phyloP scores from a whole-genome alignment of 306 rosid genomes.

The Lathyrus oleraceus region DNA sequence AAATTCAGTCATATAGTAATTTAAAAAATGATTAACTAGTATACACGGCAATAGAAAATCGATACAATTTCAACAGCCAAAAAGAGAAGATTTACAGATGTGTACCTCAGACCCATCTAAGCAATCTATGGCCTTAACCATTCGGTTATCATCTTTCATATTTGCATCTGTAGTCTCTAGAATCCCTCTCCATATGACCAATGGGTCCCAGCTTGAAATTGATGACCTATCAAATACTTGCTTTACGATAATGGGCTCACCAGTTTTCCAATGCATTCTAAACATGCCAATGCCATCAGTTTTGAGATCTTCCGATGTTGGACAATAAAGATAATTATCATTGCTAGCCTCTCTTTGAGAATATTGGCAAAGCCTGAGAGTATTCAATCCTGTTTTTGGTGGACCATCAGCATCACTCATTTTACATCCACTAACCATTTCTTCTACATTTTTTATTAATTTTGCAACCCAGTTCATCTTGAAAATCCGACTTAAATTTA shows the following conservation, averaged over 20 bases:
- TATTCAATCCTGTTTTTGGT: slow-evolving; percentile 42
- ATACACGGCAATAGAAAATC: slow-evolving; percentile 20
- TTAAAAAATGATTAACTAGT: slow-evolving; percentile 23
- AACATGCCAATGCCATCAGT: slow-evolving; percentile 69
- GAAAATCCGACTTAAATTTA: slow-evolving; percentile 85
- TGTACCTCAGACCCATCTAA: slow-evolving; percentile 84
- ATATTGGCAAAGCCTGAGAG: slow-evolving; percentile 52
- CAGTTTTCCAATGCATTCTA: slow-evolving; percentile 83
- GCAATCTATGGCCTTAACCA: slow-evolving; percentile 82
- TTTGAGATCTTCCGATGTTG: slow-evolving; percentile 71
- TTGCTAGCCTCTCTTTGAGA: slow-evolving; percentile 61
- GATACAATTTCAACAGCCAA: slow-evolving; percentile 25
- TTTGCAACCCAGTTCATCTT: slow-evolving; percentile 99
- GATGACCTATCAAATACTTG: slow-evolving; percentile 82
- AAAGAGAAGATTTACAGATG: slow-evolving; percentile 28
- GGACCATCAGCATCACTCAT: slow-evolving; percentile 43
- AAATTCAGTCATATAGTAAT: slow-evolving; percentile 19
- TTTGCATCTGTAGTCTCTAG: slow-evolving; percentile 75
- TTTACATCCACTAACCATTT: slow-evolving; percentile 92
- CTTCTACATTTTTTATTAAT: slow-evolving; percentile 93
- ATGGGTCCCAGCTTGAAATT: slow-evolving; percentile 84
- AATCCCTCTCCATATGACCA: slow-evolving; percentile 79
- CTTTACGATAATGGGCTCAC: slow-evolving; percentile 77
- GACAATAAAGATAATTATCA: slow-evolving; percentile 70
- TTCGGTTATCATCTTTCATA: slow-evolving; percentile 63